Conservation (phyloP, 2,329 filamentous ascomycete genomes). For the Thelonectria rubi region DNA sequence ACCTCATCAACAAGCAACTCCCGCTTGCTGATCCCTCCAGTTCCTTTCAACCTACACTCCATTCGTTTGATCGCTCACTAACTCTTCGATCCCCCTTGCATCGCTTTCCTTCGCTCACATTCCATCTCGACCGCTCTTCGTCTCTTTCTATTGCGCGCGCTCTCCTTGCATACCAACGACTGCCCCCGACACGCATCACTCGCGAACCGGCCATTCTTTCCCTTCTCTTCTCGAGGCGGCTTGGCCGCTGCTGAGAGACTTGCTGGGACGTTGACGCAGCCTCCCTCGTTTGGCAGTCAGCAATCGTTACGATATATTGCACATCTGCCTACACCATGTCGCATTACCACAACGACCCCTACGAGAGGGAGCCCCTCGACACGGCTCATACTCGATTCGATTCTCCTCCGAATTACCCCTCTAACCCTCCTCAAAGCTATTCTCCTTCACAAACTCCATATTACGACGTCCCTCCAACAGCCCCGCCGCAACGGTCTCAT, state of each 20-base stretch:
- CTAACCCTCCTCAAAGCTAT: slow-evolving; percentile 37
- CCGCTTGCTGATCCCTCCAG: slow-evolving; percentile 25
- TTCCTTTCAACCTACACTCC: slow-evolving; percentile 18
- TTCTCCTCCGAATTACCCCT: slow-evolving; percentile 35
- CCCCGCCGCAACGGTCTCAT: slow-evolving; percentile 24
- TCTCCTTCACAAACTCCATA: slow-evolving; percentile 37
- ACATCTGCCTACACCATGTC: slow-evolving; percentile 43
- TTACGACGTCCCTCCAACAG: slow-evolving; percentile 38
- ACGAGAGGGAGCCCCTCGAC: slow-evolving; percentile 50
- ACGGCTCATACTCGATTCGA: slow-evolving; percentile 38
- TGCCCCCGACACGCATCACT: slow-evolving; percentile 19
- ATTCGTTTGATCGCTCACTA: slow-evolving; percentile 29
- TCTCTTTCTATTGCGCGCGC: slow-evolving; percentile 6
- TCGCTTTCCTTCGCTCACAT: slow-evolving; percentile 26
- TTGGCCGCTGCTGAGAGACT: slow-evolving; percentile 36
- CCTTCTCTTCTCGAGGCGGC: slow-evolving; percentile 30
- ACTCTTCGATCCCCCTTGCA: slow-evolving; percentile 25
- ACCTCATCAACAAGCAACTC: slow-evolving; percentile 35
- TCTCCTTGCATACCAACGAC: background rate
- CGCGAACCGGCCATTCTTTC: slow-evolving; percentile 18
- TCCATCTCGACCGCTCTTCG: slow-evolving; percentile 24
- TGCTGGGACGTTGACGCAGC: slow-evolving; percentile 27
- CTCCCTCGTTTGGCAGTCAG: slow-evolving; percentile 15
- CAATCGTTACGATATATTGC: slow-evolving; percentile 19
- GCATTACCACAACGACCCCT: slow-evolving; percentile 46